Conservation (phyloP, 257 asterid genomes). For the Solanum chaucha region DNA sequence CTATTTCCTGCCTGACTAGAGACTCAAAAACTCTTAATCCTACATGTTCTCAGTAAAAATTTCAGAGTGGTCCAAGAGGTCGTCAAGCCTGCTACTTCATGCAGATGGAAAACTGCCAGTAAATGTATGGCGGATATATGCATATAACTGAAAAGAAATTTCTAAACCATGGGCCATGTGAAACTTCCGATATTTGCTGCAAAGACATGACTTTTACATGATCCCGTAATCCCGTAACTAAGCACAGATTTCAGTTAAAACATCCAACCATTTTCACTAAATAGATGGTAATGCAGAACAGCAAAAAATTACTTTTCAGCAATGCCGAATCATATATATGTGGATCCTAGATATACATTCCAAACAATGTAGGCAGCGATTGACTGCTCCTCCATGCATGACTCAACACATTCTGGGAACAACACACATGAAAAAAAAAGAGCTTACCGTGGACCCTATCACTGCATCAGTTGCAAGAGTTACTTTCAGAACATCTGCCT, state of each 20-base stretch:
- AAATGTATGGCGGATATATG: neutral
- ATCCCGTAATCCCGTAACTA: neutral
- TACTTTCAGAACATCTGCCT: conserved; percentile 86
- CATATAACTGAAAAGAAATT: neutral
- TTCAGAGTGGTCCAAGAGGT: neutral
- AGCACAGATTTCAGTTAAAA: neutral
- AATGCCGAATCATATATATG: neutral
- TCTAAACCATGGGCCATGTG: neutral
- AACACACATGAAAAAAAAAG: neutral
- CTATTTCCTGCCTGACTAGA: neutral
- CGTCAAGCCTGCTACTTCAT: neutral
- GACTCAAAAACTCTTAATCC: neutral
- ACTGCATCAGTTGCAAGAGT: conserved; percentile 91
- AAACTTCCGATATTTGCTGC: neutral
- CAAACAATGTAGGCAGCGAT: neutral
- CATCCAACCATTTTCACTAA: neutral
- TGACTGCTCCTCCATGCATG: neutral
- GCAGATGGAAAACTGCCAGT: neutral
- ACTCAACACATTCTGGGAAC: neutral
- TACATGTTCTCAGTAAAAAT: neutral
- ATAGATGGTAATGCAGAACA: neutral
- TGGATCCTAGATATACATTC: neutral
- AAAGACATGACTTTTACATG: neutral
- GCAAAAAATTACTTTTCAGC: neutral
- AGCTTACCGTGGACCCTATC: conserved; percentile 69